Percentiles rank a stretch among this genome's conserved stretches.
phyloP scores from a whole-genome alignment of 2,329 filamentous ascomycete species.

The Hymenoscyphus repandus region DNA sequence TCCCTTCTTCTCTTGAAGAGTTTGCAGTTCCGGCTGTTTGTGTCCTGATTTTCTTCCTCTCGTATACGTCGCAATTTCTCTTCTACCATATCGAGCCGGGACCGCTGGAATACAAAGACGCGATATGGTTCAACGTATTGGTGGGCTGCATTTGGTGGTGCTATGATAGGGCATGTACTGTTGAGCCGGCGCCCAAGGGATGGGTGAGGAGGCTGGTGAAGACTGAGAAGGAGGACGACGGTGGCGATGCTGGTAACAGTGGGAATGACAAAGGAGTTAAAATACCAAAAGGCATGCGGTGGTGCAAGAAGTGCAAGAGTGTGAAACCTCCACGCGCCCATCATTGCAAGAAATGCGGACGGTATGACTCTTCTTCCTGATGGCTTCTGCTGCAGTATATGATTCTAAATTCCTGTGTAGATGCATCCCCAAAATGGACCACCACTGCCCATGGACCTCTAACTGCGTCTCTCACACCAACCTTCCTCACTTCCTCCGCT shows the following conservation, averaged over 20 bases:
- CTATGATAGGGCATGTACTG: conserved; percentile 57
- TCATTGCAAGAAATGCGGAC: conserved; percentile 72
- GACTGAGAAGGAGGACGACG: conserved; percentile 11
- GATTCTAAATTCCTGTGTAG: conserved; percentile 26
- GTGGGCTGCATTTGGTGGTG: conserved; percentile 61
- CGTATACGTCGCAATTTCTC: conserved; percentile 67
- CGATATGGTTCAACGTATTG: conserved; percentile 60
- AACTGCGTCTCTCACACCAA: conserved; percentile 81
- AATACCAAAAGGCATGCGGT: conserved; percentile 37
- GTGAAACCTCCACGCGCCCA: conserved; percentile 74
- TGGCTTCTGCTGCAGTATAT: neutral
- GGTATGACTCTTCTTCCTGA: conserved; percentile 34
- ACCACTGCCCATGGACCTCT: conserved; percentile 79
- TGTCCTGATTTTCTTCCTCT: conserved; percentile 61
- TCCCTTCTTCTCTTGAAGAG: conserved; percentile 17
- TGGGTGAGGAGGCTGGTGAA: conserved; percentile 20
- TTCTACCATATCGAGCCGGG: conserved; percentile 59
- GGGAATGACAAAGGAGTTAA: neutral
- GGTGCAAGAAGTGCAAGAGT: conserved; percentile 72
- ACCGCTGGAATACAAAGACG: conserved; percentile 52
- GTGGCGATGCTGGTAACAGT: conserved; percentile 21
- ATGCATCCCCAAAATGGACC: conserved; percentile 78
- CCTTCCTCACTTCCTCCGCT: conserved; percentile 77
- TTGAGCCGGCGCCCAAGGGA: conserved; percentile 51
- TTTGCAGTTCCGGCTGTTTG: conserved; percentile 67